Conservation (phyloP, 345 rosid genomes). For the Euclidium syriacum region DNA sequence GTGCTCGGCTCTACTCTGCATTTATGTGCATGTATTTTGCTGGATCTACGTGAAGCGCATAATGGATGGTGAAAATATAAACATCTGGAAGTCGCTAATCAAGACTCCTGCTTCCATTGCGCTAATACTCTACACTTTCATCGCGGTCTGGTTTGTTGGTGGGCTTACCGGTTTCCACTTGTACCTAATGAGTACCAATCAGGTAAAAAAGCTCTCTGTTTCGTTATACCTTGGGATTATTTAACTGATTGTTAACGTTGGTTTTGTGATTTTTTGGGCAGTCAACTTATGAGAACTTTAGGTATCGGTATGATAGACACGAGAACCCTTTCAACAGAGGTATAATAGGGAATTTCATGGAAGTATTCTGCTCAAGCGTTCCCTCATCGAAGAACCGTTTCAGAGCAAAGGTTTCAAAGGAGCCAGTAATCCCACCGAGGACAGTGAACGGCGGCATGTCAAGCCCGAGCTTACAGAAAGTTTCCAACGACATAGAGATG, state of each 20-base stretch:
- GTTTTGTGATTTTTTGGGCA: slow-evolving; percentile 37
- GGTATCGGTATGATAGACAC: slow-evolving; percentile 58
- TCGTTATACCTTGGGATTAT: neutral
- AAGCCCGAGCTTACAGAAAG: slow-evolving; percentile 47
- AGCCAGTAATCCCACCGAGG: slow-evolving; percentile 47
- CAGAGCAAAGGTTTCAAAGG: slow-evolving; percentile 59
- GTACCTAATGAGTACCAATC: slow-evolving; percentile 86
- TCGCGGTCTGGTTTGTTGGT: slow-evolving; percentile 90
- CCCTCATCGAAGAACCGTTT: slow-evolving; percentile 72
- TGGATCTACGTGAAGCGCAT: slow-evolving; percentile 76
- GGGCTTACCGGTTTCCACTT: slow-evolving; percentile 79
- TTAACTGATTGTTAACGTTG: slow-evolving; percentile 6
- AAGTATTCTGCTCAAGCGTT: slow-evolving; percentile 61
- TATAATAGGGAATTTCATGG: slow-evolving; percentile 55
- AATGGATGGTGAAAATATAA: slow-evolving; percentile 49
- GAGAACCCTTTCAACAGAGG: slow-evolving; percentile 81
- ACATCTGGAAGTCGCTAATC: slow-evolving; percentile 76
- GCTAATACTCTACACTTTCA: slow-evolving; percentile 63
- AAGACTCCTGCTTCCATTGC: slow-evolving; percentile 88
- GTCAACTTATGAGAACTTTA: slow-evolving; percentile 93
- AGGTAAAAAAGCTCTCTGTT: slow-evolving; percentile 41
- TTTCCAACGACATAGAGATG: slow-evolving; percentile 49
- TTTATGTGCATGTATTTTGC: slow-evolving; percentile 81
- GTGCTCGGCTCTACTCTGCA: slow-evolving; percentile 68
- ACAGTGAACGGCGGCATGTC: slow-evolving; percentile 32